These are phyloP conservation scores for Phalaenopsis hybrid DNA, from an alignment of 116 monocot species.

Conservation along the genomic window DNA sequence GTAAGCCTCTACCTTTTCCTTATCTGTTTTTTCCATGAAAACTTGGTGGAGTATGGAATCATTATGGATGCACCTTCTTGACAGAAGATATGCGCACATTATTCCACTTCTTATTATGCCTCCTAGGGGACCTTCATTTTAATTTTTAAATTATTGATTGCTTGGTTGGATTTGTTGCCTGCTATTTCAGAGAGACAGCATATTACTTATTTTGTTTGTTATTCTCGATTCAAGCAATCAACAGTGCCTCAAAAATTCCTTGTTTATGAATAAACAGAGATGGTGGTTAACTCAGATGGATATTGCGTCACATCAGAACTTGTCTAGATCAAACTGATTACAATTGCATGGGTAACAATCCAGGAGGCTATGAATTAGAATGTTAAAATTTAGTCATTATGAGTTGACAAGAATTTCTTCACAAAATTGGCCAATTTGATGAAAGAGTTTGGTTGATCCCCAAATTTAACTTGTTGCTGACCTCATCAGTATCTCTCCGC, in stretches of 20 bases:
- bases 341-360: neutral
- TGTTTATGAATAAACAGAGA: neutral
- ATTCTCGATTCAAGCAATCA: neutral
- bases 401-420: too few species aligned
- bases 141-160: neutral
- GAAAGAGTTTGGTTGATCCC: too few species aligned
- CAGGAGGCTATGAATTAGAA: too few species aligned
- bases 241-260: neutral
- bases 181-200: neutral
- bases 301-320: neutral
- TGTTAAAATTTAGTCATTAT: too few species aligned
- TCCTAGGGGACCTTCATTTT: neutral
- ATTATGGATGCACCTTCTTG: neutral
- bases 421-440: too few species aligned
- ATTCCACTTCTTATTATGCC: neutral
- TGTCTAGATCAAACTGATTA: neutral
- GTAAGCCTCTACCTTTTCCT: constrained; percentile 33
- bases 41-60: neutral
- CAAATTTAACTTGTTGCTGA: too few species aligned
- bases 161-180: neutral
- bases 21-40: neutral
- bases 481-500: too few species aligned
- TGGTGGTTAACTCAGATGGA: neutral
- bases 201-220: neutral
- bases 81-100: neutral